phyloP scores from a whole-genome alignment of 2,329 filamentous ascomycete species.

The Purpureocillium lavendulum region DNA sequence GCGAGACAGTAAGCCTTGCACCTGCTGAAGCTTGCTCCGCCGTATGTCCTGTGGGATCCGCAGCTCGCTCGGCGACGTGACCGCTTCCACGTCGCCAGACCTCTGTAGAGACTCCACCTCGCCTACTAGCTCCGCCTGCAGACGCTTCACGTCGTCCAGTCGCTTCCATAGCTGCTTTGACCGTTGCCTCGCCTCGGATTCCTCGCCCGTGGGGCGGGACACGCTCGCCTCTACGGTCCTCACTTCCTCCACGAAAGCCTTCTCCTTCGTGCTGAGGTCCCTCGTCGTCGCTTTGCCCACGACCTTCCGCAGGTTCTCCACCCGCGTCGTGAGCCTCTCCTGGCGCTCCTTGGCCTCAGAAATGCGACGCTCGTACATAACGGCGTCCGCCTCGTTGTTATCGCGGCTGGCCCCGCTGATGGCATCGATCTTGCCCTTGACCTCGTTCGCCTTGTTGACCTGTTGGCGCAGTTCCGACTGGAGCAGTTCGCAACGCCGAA shows the following conservation, averaged over 20 bases:
- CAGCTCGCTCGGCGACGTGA: constrained; percentile 28
- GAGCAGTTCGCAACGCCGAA: constrained; percentile 60
- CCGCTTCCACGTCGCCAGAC: constrained; percentile 14
- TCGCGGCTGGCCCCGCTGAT: constrained; percentile 42
- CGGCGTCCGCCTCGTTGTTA: constrained; percentile 42
- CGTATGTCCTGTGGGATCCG: constrained; percentile 53
- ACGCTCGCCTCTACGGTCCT: constrained; percentile 47
- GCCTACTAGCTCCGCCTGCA: constrained; percentile 44
- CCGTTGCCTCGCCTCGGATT: constrained; percentile 24
- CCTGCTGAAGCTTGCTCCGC: constrained; percentile 54
- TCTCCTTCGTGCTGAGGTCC: constrained; percentile 36
- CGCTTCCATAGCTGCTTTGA: constrained; percentile 46
- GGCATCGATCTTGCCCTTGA: constrained; percentile 57
- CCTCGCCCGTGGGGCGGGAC: constrained; percentile 20
- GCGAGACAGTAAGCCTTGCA: constrained; percentile 54
- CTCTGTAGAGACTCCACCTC: constrained; percentile 39
- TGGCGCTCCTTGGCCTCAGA: constrained; percentile 46
- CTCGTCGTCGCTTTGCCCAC: constrained; percentile 31
- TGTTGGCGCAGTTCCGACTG: constrained; percentile 61
- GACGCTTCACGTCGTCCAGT: constrained; percentile 44
- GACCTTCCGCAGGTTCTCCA: constrained; percentile 47
- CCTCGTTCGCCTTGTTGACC: constrained; percentile 55
- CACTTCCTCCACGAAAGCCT: constrained; percentile 36
- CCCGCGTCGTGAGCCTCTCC: constrained; percentile 44
- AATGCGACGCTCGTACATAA: constrained; percentile 51